phyloP scores from a whole-genome alignment of 192 early-diverging fungal genomes.

The Coemansia sp. region DNA sequence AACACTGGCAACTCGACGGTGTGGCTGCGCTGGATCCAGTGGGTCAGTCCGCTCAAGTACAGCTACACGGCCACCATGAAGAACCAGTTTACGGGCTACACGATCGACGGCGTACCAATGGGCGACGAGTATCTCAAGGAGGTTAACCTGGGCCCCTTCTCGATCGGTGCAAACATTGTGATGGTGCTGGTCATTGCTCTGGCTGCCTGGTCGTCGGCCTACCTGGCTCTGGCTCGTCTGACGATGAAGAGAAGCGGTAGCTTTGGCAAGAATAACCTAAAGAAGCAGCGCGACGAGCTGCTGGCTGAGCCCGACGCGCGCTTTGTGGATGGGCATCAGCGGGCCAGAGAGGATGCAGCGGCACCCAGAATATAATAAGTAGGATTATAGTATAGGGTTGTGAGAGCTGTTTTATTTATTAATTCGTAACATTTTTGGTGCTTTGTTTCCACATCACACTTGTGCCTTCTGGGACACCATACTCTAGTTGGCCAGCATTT shows the following conservation, averaged over 20 bases:
- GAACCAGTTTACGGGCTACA: slow-evolving; percentile 50
- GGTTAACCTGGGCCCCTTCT: slow-evolving; percentile 35
- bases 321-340: too few relatives aligned
- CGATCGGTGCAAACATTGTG: slow-evolving; percentile 37
- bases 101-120: slow-evolving; percentile 11
- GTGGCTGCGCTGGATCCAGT: slow-evolving; percentile 54
- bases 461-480: too few relatives aligned
- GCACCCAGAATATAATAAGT: too few relatives aligned
- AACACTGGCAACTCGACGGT: slow-evolving; percentile 56
- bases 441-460: too few relatives aligned
- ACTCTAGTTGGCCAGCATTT: too few relatives aligned
- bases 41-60: slow-evolving; percentile 58
- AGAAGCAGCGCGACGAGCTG: slow-evolving; percentile 8
- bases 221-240: slow-evolving; percentile 28
- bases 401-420: too few relatives aligned
- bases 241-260: slow-evolving; percentile 5
- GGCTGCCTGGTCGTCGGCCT: slow-evolving; percentile 19
- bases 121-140: slow-evolving; percentile 31
- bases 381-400: too few relatives aligned
- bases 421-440: too few relatives aligned
- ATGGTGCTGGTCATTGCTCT: slow-evolving; percentile 22
- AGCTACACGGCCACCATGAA: slow-evolving; percentile 50
- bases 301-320: slow-evolving; percentile 24
- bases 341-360: too few relatives aligned
- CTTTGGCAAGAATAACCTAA: background rate